Percentiles rank a stretch among this genome's conserved stretches.
phyloP scores from a whole-genome alignment of 441 rosid species.

The Iberis amara region DNA sequence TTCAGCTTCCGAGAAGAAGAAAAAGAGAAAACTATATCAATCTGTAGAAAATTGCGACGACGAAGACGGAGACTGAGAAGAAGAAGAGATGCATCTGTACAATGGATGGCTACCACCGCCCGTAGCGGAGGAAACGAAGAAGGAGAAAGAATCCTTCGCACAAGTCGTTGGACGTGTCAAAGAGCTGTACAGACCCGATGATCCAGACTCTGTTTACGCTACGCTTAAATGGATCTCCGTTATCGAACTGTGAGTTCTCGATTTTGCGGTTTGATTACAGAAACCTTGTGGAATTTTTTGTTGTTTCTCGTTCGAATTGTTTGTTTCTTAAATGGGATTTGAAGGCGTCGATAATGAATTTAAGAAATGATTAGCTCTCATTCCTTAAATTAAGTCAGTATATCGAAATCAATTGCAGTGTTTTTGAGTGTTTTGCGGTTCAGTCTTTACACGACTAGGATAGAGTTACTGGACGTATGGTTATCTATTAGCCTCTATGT shows the following conservation, averaged over 20 bases:
- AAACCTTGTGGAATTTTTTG: slow-evolving; percentile 1
- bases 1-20: slow-evolving; percentile 6
- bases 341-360: slow-evolving; percentile 9
- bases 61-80: slow-evolving; percentile 10
- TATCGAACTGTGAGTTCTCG: slow-evolving; percentile 65
- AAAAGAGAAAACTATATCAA: background rate
- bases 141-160: slow-evolving; percentile 76
- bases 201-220: slow-evolving; percentile 85
- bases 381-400: background rate
- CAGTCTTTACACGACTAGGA: too few species aligned
- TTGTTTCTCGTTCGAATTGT: slow-evolving; percentile 3
- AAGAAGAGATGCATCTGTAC: slow-evolving; percentile 72
- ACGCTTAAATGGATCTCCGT: slow-evolving; percentile 94
- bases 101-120: slow-evolving; percentile 97
- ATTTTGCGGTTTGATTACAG: slow-evolving; percentile 20
- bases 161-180: slow-evolving; percentile 60
- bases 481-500: slow-evolving; percentile 17
- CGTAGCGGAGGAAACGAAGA: slow-evolving; percentile 74
- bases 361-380: background rate
- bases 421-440: slow-evolving; percentile 10
- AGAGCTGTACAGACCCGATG: slow-evolving; percentile 54
- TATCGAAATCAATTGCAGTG: slow-evolving; percentile 13
- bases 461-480: too few species aligned
- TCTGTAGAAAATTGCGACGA: slow-evolving; percentile 9
- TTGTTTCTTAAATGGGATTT: slow-evolving; percentile 7